Evolutionary conservation across 352 stramenopile genomes (phyloP).

Genomic region (Globisporangium irregulare): DNA sequence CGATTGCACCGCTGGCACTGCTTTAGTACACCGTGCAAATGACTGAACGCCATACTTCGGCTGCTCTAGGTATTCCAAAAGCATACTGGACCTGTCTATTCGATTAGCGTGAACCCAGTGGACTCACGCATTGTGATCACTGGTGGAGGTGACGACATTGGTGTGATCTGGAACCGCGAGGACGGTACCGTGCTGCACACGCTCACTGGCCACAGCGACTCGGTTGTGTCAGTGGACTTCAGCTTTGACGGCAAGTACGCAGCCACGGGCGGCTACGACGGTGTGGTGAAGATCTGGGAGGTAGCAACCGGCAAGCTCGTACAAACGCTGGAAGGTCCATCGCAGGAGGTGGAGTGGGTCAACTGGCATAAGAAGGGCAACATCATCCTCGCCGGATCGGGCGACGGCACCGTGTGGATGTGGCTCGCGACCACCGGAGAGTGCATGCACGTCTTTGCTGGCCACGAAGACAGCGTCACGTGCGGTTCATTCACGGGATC

Average conservation of each 20-base stretch:
- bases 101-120: constrained; percentile 75
- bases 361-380: constrained; percentile 91
- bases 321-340: constrained; percentile 84
- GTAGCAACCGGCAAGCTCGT: constrained; percentile 75
- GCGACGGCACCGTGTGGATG: constrained; percentile 90
- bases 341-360: constrained; percentile 90
- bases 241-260: constrained; percentile 88
- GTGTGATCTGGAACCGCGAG: constrained; percentile 85
- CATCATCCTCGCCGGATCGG: constrained; percentile 85
- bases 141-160: constrained; percentile 81
- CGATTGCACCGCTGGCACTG: background rate
- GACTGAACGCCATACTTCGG: background rate
- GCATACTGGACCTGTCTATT: constrained; percentile 78
- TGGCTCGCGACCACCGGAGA: constrained; percentile 93
- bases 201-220: constrained; percentile 77
- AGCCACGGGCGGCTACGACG: constrained; percentile 84
- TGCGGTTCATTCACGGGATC: constrained; percentile 93
- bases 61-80: constrained; percentile 64
- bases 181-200: constrained; percentile 76
- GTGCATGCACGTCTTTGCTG: constrained; percentile 98
- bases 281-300: constrained; percentile 88
- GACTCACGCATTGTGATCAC: constrained; percentile 81
- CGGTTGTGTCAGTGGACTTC: constrained; percentile 81
- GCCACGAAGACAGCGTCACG: constrained; percentile 94
- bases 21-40: background rate